Evolutionary conservation across 2,329 filamentous ascomycete species (phyloP).

Genomic region (Venturia carpophila): DNA sequence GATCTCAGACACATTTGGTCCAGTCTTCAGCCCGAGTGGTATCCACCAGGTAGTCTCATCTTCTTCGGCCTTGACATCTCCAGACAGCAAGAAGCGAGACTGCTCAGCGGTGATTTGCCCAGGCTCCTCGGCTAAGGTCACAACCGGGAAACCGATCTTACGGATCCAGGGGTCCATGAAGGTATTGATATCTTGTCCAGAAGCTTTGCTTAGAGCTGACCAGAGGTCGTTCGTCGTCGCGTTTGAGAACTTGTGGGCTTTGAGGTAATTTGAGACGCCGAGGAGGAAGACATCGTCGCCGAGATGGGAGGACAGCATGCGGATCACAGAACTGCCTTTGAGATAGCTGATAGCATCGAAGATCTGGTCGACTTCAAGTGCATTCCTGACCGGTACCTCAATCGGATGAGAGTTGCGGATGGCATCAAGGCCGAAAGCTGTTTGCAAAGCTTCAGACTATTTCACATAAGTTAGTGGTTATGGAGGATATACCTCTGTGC

Average conservation of each 20-base stretch:
- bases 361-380: constrained; percentile 93
- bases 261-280: constrained; percentile 84
- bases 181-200: constrained; percentile 72
- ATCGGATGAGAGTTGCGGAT: constrained; percentile 91
- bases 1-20: constrained; percentile 51
- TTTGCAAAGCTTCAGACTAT: constrained; percentile 82
- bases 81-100: constrained; percentile 81
- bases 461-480: constrained; percentile 30
- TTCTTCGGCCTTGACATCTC: constrained; percentile 84
- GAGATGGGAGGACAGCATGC: constrained; percentile 89
- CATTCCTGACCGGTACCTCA: constrained; percentile 88
- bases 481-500: constrained; percentile 44
- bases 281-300: constrained; percentile 82
- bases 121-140: constrained; percentile 77
- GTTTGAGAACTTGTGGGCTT: constrained; percentile 78
- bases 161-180: constrained; percentile 96
- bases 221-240: constrained; percentile 89
- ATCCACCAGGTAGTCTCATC: constrained; percentile 95
- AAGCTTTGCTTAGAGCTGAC: constrained; percentile 78
- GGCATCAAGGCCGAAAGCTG: constrained; percentile 81
- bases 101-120: constrained; percentile 78
- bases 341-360: constrained; percentile 96
- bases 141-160: constrained; percentile 87
- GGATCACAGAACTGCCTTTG: constrained; percentile 92
- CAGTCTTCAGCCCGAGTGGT: constrained; percentile 74